phyloP scores from a whole-genome alignment of 2,329 filamentous ascomycete species.

The Trichoderma semiorbis region DNA sequence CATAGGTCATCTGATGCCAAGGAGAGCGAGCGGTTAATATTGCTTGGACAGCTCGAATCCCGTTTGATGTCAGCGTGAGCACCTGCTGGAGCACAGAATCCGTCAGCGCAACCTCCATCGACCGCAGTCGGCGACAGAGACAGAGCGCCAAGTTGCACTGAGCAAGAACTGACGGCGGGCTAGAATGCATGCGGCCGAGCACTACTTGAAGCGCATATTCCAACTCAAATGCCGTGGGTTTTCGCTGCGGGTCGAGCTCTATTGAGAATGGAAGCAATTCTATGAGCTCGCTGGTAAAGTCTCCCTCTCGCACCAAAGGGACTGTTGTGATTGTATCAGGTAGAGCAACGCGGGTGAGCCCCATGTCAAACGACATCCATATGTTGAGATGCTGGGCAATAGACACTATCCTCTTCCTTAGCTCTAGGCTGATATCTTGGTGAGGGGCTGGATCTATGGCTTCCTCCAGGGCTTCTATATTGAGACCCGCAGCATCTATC shows the following conservation, averaged over 20 bases:
- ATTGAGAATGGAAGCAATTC: slow-evolving; percentile 3
- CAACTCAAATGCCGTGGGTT: neutral
- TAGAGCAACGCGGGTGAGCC: neutral
- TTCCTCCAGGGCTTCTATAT: neutral
- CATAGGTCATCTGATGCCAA: slow-evolving; percentile 6
- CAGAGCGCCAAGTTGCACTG: slow-evolving; percentile 6
- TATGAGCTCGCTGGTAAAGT: neutral
- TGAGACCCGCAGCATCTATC: neutral
- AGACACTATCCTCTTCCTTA: neutral
- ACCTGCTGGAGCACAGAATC: slow-evolving; percentile 5
- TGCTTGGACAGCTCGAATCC: neutral
- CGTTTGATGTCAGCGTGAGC: neutral
- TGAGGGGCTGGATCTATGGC: neutral
- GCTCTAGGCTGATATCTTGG: neutral
- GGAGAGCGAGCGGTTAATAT: neutral
- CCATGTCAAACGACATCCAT: slow-evolving; percentile 12
- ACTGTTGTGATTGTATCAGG: neutral
- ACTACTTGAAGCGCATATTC: neutral
- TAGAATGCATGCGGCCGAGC: neutral
- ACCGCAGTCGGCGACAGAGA: neutral
- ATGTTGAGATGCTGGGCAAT: slow-evolving; percentile 4
- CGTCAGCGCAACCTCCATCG: neutral
- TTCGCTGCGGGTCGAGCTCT: neutral
- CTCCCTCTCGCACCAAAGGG: neutral
- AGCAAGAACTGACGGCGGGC: neutral